Percentiles rank a stretch among this genome's conserved stretches.
These are phyloP conservation scores for Tausonia pullulans DNA, from an alignment of 1,284 basidiomycete genomes.

Conservation along the genomic window DNA sequence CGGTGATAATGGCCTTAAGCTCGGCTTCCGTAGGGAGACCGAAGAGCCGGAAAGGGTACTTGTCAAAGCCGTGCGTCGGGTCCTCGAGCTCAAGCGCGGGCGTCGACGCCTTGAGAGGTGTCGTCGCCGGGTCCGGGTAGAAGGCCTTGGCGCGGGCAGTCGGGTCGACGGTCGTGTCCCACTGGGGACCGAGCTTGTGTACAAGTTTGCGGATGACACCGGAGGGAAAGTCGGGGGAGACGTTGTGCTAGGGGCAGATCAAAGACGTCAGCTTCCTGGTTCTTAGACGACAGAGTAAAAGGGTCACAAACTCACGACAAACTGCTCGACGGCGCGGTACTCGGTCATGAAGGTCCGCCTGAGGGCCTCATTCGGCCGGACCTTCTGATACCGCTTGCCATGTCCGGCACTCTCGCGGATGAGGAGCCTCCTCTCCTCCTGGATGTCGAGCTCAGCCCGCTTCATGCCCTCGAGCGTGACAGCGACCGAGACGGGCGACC, in stretches of 20 bases:
- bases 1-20: slow-evolving; percentile 27
- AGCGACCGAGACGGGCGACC: slow-evolving; percentile 83
- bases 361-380: slow-evolving; percentile 2
- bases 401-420: slow-evolving; percentile 42
- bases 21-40: slow-evolving; percentile 31
- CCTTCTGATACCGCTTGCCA: not conserved
- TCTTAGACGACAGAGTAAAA: not conserved
- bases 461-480: slow-evolving; percentile 69
- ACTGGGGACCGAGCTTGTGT: slow-evolving; percentile 40
- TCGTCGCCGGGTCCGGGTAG: not conserved
- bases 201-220: slow-evolving; percentile 67
- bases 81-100: slow-evolving; percentile 17
- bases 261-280: slow-evolving; percentile 27
- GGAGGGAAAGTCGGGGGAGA: slow-evolving; percentile 58
- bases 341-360: slow-evolving; percentile 7
- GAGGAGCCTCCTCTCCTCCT: slow-evolving; percentile 71
- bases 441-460: slow-evolving; percentile 52
- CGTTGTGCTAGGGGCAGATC: slow-evolving; percentile 42
- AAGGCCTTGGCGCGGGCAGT: slow-evolving; percentile 18
- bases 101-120: slow-evolving; percentile 1
- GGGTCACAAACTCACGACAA: slow-evolving; percentile 2
- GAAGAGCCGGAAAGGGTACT: slow-evolving; percentile 30
- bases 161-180: slow-evolving; percentile 24
- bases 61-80: slow-evolving; percentile 26
- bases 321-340: slow-evolving; percentile 14